Evolutionary conservation across 768 basidiomycete species (phyloP), one percentile per base, ranked within the genome.

Genomic region (Tulasnella sp.): DNA sequence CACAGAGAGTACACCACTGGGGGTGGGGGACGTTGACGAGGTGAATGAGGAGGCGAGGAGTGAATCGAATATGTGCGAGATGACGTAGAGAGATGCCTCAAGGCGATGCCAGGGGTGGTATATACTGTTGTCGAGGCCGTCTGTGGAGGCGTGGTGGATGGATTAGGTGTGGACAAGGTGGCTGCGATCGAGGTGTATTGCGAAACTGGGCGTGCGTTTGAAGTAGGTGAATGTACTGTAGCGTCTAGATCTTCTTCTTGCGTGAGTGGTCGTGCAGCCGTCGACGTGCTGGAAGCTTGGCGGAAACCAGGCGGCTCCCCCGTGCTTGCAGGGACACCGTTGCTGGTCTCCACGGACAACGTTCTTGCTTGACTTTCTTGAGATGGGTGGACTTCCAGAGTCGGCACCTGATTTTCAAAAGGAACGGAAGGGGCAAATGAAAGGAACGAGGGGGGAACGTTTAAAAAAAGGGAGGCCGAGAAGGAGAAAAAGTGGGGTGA

Each of bases 181-280:
- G 58, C 58, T 64, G 15, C 58, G 58, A 64, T 64, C 58, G 58
- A 64, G 58, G 58, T 64, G 31, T 11, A 64, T 64, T 64, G 58
- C 31, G 58, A 64, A 64, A 31, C 29, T 5, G 58, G 58, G 11
- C 31, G 58, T 64, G 29, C 58, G 58, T n/a, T 64, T 34, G 58
- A 64, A 64, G 58, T 64, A 64, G 58, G 58, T 64, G 58, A 64
- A 64, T 64, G 58, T 64, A 64, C 58, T 64, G 58, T 64, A 64
- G 58, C 58, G 58, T 64, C 58, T 64, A 64, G 58, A 64, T 64
- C 58, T 64, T 64, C 58, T 64, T 64, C 58, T 64, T 64, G 58
- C 58, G 58, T 64, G 58, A 34, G 29, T 31, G 58, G 58, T 64
- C 58, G 58, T 64, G 58, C 58, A 64, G 58, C 31, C 58, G 58